A percentile compares a stretch with the other conserved stretches of the same genome.
These are phyloP conservation scores for Phylloporus sp. DNA, from an alignment of 768 basidiomycete genomes.

Conservation along the genomic window DNA sequence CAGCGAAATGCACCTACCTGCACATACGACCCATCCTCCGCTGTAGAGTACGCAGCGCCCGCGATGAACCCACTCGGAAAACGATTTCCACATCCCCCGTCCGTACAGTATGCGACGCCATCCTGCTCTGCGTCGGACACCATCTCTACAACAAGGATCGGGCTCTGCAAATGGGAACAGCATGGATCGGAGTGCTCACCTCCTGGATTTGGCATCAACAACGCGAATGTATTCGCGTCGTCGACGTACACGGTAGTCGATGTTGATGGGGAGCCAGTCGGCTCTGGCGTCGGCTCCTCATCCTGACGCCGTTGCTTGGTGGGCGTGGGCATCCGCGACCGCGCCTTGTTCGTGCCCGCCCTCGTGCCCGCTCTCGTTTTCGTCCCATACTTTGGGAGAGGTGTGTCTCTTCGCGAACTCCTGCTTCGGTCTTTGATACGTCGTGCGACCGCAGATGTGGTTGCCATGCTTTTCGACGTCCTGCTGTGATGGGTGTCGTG, in stretches of 20 bases:
- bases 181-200: constrained; percentile 22
- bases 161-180: background rate
- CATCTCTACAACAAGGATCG: constrained; percentile 25
- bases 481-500: constrained; percentile 1
- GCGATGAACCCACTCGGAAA: constrained; percentile 37
- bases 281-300: constrained; percentile 36
- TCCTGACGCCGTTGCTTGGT: constrained; percentile 21
- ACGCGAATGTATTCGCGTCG: constrained; percentile 29
- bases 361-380: background rate
- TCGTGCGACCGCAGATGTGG: background rate
- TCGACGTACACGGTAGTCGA: constrained; percentile 36
- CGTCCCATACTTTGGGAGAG: background rate
- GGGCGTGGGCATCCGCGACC: constrained; percentile 8
- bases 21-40: constrained; percentile 37
- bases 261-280: constrained; percentile 32
- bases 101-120: constrained; percentile 36
- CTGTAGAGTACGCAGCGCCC: constrained; percentile 31
- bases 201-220: constrained; percentile 33
- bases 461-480: background rate
- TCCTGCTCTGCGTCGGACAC: constrained; percentile 39
- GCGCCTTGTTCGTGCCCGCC: background rate
- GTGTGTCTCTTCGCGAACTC: background rate
- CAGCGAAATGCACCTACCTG: constrained; percentile 27
- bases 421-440: constrained; percentile 1
- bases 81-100: constrained; percentile 24